These are phyloP conservation scores for Penicillium cosmopolitanum DNA, from an alignment of 495 filamentous ascomycete species.

Conservation along the genomic window DNA sequence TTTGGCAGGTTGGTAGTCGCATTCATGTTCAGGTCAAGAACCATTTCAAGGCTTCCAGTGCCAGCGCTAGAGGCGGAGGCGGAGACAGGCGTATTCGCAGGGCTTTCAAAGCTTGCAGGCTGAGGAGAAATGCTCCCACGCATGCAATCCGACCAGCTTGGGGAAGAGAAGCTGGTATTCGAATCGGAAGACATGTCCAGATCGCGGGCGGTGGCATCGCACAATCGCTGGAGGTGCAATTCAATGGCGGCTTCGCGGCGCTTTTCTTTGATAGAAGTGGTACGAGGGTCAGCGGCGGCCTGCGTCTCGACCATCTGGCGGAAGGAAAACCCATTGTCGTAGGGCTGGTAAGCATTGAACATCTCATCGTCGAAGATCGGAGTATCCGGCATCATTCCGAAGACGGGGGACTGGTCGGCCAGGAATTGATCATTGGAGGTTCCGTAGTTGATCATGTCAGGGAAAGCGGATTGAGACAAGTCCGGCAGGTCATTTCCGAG, in stretches of 20 bases:
- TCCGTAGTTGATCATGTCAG: constrained; percentile 35
- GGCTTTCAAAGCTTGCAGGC: constrained; percentile 22
- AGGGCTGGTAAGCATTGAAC: constrained; percentile 28
- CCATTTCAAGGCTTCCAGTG: constrained; percentile 39
- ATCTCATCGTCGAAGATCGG: constrained; percentile 32
- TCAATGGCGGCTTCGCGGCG: constrained; percentile 49
- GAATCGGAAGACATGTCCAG: constrained; percentile 37
- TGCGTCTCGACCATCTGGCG: constrained; percentile 47
- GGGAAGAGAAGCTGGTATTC: constrained; percentile 43
- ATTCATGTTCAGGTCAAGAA: constrained; percentile 55
- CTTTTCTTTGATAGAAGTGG: constrained; percentile 47
- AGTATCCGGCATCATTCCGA: constrained; percentile 27
- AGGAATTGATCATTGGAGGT: constrained; percentile 25
- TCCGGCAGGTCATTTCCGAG: constrained; percentile 27
- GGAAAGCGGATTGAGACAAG: constrained; percentile 30
- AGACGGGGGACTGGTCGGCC: constrained; percentile 24
- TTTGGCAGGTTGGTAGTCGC: constrained; percentile 45
- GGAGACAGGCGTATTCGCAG: constrained; percentile 24
- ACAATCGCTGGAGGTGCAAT: constrained; percentile 44
- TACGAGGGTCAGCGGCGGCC: constrained; percentile 39
- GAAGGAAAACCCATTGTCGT: constrained; percentile 30
- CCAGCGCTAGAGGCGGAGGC: constrained; percentile 23
- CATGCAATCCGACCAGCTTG: constrained; percentile 40
- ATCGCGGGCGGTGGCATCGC: constrained; percentile 35
- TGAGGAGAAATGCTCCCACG: constrained; percentile 31